These are phyloP conservation scores for Colletotrichum gigasporum DNA, from an alignment of 2,329 filamentous ascomycete genomes.

Conservation along the genomic window DNA sequence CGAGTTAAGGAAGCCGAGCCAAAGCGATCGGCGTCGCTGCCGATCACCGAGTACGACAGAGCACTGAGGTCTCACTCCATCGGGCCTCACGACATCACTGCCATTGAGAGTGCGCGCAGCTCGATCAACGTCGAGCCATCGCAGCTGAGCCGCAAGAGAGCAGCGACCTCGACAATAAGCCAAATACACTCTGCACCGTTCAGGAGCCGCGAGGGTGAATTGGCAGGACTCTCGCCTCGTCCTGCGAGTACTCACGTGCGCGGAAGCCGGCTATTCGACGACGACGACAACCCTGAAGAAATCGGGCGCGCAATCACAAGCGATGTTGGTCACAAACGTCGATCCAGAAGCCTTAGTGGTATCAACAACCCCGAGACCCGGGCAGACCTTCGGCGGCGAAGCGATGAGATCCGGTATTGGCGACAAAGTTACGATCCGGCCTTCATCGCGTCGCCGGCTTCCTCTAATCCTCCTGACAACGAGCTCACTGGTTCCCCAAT, in stretches of 20 bases:
- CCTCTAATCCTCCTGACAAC: slow-evolving; percentile 54
- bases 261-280: slow-evolving; percentile 48
- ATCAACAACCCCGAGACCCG: slow-evolving; percentile 19
- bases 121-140: slow-evolving; percentile 58
- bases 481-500: slow-evolving; percentile 40
- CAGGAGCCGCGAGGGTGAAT: slow-evolving; percentile 50
- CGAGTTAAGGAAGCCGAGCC: slow-evolving; percentile 48
- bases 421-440: slow-evolving; percentile 66
- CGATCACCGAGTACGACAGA: slow-evolving; percentile 68
- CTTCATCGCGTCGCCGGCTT: slow-evolving; percentile 58
- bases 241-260: slow-evolving; percentile 69
- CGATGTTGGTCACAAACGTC: slow-evolving; percentile 60
- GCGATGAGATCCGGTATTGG: slow-evolving; percentile 73
- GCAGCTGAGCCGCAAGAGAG: slow-evolving; percentile 48
- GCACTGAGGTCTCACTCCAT: slow-evolving; percentile 71
- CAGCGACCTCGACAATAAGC: slow-evolving; percentile 50
- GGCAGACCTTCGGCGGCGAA: slow-evolving; percentile 56
- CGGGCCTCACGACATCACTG: slow-evolving; percentile 62
- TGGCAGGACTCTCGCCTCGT: slow-evolving; percentile 66
- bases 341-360: slow-evolving; percentile 66
- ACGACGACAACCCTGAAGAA: slow-evolving; percentile 57
- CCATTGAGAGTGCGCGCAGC: slow-evolving; percentile 63
- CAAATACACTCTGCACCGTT: slow-evolving; percentile 47
- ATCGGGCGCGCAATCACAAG: slow-evolving; percentile 72
- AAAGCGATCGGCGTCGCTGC: slow-evolving; percentile 67